phyloP scores from a whole-genome alignment of 805 yeast genomes.

The Lipomyces yamanashiensis region DNA sequence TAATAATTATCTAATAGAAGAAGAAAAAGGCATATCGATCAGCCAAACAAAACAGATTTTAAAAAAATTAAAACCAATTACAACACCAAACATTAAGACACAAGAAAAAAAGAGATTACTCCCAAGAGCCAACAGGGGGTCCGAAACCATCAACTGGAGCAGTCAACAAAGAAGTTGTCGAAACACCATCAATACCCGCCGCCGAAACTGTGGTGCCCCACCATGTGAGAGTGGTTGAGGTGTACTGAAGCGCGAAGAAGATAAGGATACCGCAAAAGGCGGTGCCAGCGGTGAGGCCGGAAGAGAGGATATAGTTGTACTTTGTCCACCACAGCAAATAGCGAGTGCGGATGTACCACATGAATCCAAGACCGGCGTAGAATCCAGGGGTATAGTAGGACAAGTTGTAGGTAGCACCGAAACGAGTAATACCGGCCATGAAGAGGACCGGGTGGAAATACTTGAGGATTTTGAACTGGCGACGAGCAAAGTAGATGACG shows the following conservation, averaged over 20 bases:
- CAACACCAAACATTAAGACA: too few species aligned
- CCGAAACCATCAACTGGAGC: conserved; percentile 33
- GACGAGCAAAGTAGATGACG: conserved; percentile 26
- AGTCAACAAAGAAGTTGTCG: conserved; percentile 10
- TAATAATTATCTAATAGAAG: background rate
- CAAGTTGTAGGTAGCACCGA: conserved; percentile 28
- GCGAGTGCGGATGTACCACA: conserved; percentile 58
- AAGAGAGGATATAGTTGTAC: conserved; percentile 67
- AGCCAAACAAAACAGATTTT: background rate
- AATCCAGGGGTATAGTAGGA: conserved; percentile 50
- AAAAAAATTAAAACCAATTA: background rate
- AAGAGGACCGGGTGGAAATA: conserved; percentile 36
- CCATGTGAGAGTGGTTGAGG: conserved; percentile 52
- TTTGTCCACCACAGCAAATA: conserved; percentile 76
- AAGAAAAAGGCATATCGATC: background rate
- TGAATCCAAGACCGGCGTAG: conserved; percentile 56
- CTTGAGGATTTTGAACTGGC: conserved; percentile 11
- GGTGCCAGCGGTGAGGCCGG: conserved; percentile 68
- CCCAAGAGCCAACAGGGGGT: conserved; percentile 45
- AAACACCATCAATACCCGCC: conserved; percentile 33
- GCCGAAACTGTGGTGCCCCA: conserved; percentile 57
- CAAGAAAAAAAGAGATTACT: conserved; percentile 47
- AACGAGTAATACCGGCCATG: conserved; percentile 36
- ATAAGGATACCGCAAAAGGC: conserved; percentile 65
- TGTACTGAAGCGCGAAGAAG: conserved; percentile 55